A percentile compares a stretch with the other conserved stretches of the same genome.
Conservation (phyloP, 2,329 filamentous ascomycete genomes). For the Hymenoscyphus fraxineus region DNA sequence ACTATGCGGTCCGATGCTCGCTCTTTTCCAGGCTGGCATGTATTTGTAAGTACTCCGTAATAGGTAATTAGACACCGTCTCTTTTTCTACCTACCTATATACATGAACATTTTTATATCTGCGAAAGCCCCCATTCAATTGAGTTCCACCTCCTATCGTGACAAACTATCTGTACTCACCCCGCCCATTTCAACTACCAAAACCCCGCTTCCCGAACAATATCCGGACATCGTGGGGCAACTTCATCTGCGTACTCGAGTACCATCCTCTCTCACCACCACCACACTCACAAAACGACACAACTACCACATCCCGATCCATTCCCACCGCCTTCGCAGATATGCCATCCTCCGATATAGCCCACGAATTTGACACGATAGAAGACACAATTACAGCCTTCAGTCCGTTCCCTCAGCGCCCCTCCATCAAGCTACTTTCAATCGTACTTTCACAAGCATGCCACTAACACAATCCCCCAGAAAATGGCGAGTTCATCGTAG, state of each 20-base stretch:
- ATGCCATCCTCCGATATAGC: conserved; percentile 33
- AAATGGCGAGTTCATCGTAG: conserved; percentile 88
- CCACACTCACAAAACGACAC: background rate
- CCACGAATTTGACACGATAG: conserved; percentile 59
- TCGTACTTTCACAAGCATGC: conserved; percentile 1
- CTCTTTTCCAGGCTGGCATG: too few species aligned
- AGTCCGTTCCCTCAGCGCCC: conserved; percentile 43
- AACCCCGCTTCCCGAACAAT: conserved; percentile 11
- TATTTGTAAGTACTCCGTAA: too few species aligned
- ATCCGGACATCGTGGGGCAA: conserved; percentile 20
- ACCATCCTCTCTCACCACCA: conserved; percentile 1
- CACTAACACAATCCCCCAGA: conserved; percentile 41
- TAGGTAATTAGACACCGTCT: too few species aligned
- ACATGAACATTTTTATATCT: background rate
- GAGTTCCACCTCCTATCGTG: background rate
- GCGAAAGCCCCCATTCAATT: background rate
- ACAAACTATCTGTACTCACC: too few species aligned
- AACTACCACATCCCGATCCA: background rate
- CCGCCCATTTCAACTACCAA: background rate
- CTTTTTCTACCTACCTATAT: too few species aligned
- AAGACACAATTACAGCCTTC: conserved; percentile 61
- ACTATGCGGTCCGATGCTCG: too few species aligned
- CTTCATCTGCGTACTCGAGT: background rate
- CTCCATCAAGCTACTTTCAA: background rate
- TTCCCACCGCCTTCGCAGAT: background rate